Percentiles rank a stretch among this genome's conserved stretches.
Conservation (phyloP, 345 rosid genomes). For the Ailanthus altissimus region DNA sequence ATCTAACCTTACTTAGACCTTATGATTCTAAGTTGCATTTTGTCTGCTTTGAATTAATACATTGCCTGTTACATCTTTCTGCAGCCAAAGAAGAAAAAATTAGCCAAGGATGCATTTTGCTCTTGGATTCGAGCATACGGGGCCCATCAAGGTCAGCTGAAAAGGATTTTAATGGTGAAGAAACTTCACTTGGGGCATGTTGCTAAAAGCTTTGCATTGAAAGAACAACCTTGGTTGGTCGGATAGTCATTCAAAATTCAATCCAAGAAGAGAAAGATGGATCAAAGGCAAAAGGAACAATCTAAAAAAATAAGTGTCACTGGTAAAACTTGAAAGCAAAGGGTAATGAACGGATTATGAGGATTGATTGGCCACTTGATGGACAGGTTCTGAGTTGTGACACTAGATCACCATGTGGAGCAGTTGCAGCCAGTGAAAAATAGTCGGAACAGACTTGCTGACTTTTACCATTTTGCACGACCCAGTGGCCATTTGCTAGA, state of each 20-base stretch:
- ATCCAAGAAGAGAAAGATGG: conserved; percentile 79
- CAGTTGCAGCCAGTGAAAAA: background rate
- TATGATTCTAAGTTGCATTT: conserved; percentile 5
- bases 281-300: conserved; percentile 52
- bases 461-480: background rate
- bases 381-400: background rate
- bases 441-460: background rate
- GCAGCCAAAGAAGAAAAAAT: conserved; percentile 64
- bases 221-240: conserved; percentile 87
- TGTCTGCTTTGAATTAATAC: conserved; percentile 18
- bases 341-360: background rate
- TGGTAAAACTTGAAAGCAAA: conserved; percentile 19
- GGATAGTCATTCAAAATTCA: conserved; percentile 65
- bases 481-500: background rate
- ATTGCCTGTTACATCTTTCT: conserved; percentile 19
- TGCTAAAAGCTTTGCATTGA: conserved; percentile 93
- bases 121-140: conserved; percentile 95
- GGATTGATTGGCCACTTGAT: background rate
- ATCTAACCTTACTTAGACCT: background rate
- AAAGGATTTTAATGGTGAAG: conserved; percentile 80
- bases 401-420: background rate
- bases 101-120: conserved; percentile 82
- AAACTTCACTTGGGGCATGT: conserved; percentile 96
- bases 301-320: conserved; percentile 41
- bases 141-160: conserved; percentile 87